phyloP scores from a whole-genome alignment of 2,329 filamentous ascomycete species.

The Onygenales sp. region DNA sequence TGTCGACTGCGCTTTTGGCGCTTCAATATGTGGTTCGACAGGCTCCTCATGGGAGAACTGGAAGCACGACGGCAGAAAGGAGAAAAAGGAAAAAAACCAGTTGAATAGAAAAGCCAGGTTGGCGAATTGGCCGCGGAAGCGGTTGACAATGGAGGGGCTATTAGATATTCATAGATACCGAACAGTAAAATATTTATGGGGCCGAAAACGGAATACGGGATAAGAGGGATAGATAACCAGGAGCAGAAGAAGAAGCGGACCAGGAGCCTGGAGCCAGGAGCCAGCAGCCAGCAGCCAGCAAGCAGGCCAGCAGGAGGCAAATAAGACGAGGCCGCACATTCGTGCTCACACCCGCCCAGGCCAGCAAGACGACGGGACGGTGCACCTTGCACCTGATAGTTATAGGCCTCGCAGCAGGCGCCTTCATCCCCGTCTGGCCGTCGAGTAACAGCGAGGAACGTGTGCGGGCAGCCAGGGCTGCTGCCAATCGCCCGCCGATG shows the following conservation, averaged over 20 bases:
- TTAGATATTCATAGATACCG: background rate
- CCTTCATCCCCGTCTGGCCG: constrained; percentile 16
- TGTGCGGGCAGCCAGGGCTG: constrained; percentile 9
- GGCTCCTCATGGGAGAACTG: constrained; percentile 6
- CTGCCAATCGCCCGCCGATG: constrained; percentile 13
- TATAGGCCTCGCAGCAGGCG: constrained; percentile 7
- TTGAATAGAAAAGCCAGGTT: constrained; percentile 4
- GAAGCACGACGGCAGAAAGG: constrained; percentile 1
- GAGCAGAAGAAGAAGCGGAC: background rate
- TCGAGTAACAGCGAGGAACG: constrained; percentile 13
- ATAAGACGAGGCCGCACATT: background rate
- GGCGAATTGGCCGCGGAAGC: background rate
- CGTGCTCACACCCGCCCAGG: no score
- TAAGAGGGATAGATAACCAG: background rate
- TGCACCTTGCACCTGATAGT: constrained; percentile 7
- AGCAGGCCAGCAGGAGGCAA: background rate
- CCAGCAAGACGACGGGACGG: constrained; percentile 8
- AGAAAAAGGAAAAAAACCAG: constrained; percentile 7
- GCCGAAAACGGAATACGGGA: background rate
- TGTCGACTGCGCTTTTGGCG: constrained; percentile 7
- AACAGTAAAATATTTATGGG: background rate
- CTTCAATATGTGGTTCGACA: constrained; percentile 4
- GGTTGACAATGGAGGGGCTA: background rate
- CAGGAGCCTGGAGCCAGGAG: background rate
- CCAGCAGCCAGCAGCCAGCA: background rate